Evolutionary conservation across 352 stramenopile genomes (phyloP).

Genomic region (Phytophthora lateralis): DNA sequence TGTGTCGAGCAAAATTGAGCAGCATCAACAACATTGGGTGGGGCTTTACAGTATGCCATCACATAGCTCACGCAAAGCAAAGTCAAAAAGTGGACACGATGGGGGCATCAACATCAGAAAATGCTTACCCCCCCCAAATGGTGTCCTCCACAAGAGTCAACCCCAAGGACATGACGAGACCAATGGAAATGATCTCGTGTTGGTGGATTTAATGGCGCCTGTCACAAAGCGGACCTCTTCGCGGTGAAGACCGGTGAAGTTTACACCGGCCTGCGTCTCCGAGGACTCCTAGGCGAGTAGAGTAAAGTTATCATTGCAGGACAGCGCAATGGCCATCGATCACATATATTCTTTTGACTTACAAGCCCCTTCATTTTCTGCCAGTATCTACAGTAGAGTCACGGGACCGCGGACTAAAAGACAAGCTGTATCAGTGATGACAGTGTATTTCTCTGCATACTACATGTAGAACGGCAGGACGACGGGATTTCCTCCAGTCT

Average conservation of each 20-base stretch:
- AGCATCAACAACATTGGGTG: slow-evolving; percentile 1
- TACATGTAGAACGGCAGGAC: slow-evolving; percentile 3
- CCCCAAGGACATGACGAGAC: too few relatives aligned
- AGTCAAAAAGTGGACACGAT: slow-evolving; percentile 25
- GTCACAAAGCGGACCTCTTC: too few relatives aligned
- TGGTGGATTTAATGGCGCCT: too few relatives aligned
- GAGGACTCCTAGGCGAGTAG: too few relatives aligned
- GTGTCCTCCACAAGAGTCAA: slow-evolving; percentile 1
- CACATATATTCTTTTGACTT: too few relatives aligned
- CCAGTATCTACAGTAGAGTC: neutral
- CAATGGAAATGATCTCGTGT: too few relatives aligned
- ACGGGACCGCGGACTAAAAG: neutral
- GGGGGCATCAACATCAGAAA: slow-evolving; percentile 7
- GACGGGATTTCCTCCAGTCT: slow-evolving; percentile 5
- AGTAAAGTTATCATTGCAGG: too few relatives aligned
- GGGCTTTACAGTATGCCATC: neutral
- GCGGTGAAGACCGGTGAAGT: too few relatives aligned
- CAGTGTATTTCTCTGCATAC: slow-evolving; percentile 22
- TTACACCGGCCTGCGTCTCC: too few relatives aligned
- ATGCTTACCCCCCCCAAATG: slow-evolving; percentile 7
- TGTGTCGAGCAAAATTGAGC: neutral
- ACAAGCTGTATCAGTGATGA: slow-evolving; percentile 17
- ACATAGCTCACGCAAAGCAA: neutral
- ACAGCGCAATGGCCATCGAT: too few relatives aligned
- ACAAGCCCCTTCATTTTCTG: too few relatives aligned